Evolutionary conservation across 2,329 filamentous ascomycete genomes (phyloP), one percentile per base, ranked within the genome.

Genomic region (Colletotrichum noveboracense): DNA sequence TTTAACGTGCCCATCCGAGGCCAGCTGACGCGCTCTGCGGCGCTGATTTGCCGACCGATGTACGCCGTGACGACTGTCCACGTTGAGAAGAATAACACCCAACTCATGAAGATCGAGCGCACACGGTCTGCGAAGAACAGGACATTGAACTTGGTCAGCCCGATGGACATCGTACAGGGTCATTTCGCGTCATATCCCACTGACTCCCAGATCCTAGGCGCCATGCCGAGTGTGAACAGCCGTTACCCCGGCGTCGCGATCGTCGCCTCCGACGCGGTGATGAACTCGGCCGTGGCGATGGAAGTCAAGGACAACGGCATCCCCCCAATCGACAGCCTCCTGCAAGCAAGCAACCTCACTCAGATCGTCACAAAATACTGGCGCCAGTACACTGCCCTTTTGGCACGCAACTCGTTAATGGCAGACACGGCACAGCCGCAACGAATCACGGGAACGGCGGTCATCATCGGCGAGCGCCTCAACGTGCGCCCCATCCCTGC

Each of bases 201-300:
- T 9, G 70, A 77, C 16, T 76, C 68, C 12, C 68, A 70, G 36
- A 68, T 71, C 4, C 61, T 72, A 7, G 66, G 30, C 5, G 75
- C 71, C 13, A 72, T 78, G 26, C 75, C 69, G 3, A 65, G 38
- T 4, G 69, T 73, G 7, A 71, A 66, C 55, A 72, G 70, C 16
- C 69, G 80, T 12, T 84, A 84, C 56, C 66, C 77, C 5, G 70
- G 68, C 1, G 70, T 80, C 4, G 77, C 78, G 0, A 66, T 82
- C n/a, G 70, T 86, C 13, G 80, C 81, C 16, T 78, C 81, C 4
- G 83, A 85, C 32, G 71, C 82, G 38, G 78, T 81, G 21, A 82
- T 85, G 79, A 81, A 81, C 43, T 81, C 83, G 14, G 83, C 82
- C 1, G 75, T 86, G 36, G 79, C 80, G 4, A 78, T 83, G 73